Conservation (phyloP, 495 filamentous ascomycete genomes). For the Chaetomium fimeti region DNA sequence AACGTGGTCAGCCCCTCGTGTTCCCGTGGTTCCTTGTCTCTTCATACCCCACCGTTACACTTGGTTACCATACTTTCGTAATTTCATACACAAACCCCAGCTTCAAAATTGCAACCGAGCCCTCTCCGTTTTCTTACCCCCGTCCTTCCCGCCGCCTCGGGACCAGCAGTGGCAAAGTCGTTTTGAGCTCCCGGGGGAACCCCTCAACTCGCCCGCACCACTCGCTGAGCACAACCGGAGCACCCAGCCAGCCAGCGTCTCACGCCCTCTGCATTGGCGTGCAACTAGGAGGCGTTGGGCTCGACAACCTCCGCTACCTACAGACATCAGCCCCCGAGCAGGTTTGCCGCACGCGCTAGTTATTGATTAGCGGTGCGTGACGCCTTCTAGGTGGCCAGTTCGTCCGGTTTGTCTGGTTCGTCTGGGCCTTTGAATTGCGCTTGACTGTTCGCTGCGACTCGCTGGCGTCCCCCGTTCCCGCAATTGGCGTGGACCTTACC, state of each 20-base stretch:
- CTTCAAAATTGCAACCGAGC: too few relatives aligned
- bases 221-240: not conserved
- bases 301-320: too few relatives aligned
- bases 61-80: not conserved
- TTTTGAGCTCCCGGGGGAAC: slow-evolving; percentile 6
- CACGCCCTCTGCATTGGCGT: not conserved
- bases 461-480: slow-evolving; percentile 28
- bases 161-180: slow-evolving; percentile 25
- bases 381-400: slow-evolving; percentile 12
- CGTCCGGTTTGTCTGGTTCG: too few relatives aligned
- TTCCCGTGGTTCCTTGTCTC: not conserved
- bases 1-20: not conserved
- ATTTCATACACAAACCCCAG: not conserved
- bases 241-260: not conserved
- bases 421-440: not conserved
- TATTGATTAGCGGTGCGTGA: slow-evolving; percentile 31
- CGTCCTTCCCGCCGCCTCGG: slow-evolving; percentile 18
- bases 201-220: not conserved
- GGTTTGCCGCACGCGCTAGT: slow-evolving; percentile 15
- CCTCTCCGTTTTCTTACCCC: not conserved
- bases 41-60: not conserved
- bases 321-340: slow-evolving; percentile 4
- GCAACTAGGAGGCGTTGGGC: not conserved
- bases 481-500: slow-evolving; percentile 32
- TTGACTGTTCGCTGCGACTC: not conserved